A percentile compares a stretch with the other conserved stretches of the same genome.
Evolutionary conservation across 208 protist species (phyloP).

Genomic region (Wallacemonas collosoma): DNA sequence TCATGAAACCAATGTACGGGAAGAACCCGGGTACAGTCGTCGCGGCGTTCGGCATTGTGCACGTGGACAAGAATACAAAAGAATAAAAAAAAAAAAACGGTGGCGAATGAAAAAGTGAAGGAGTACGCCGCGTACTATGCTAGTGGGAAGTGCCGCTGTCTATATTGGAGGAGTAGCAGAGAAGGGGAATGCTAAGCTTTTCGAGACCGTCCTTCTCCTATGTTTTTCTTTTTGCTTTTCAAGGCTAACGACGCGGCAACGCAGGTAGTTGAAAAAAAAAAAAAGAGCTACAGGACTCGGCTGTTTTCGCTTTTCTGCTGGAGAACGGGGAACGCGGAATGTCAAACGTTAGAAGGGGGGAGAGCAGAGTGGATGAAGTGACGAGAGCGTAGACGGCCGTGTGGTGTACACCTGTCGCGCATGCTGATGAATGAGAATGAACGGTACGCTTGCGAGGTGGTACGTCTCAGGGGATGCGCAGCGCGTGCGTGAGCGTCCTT

Average conservation of each 20-base stretch:
- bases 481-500: too few species aligned
- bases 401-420: too few species aligned
- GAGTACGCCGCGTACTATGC: neutral
- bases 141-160: neutral
- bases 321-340: slow-evolving; percentile 17
- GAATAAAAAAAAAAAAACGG: slow-evolving; percentile 6
- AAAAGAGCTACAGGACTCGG: neutral
- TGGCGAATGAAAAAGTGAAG: neutral
- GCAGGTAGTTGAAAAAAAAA: neutral
- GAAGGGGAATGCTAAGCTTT: too few species aligned
- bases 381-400: neutral
- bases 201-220: neutral
- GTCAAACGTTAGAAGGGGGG: neutral
- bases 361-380: neutral
- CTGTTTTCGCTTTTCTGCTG: neutral
- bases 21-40: slow-evolving; percentile 61
- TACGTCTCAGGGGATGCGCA: too few species aligned
- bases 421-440: too few species aligned
- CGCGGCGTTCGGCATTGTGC: slow-evolving; percentile 52
- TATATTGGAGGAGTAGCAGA: too few species aligned
- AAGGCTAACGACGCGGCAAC: neutral
- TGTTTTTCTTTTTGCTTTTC: neutral
- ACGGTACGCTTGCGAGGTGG: too few species aligned
- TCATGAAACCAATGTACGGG: slow-evolving; percentile 83
- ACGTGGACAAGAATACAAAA: neutral